These are phyloP conservation scores for Linum usitatissimum DNA, from an alignment of 345 rosid genomes.

Conservation along the genomic window DNA sequence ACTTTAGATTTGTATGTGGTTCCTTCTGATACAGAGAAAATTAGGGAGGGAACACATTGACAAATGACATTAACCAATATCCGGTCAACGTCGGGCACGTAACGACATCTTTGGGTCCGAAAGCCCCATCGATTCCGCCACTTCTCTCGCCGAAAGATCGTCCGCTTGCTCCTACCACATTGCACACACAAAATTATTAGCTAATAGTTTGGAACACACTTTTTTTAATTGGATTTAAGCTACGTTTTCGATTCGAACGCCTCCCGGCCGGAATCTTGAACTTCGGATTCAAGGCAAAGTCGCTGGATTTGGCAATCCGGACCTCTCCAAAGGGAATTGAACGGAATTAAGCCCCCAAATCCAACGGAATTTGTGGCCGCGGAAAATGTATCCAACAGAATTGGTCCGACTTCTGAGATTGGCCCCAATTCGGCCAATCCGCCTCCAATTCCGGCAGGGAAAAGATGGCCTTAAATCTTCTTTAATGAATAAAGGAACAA, in stretches of 20 bases:
- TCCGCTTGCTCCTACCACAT: constrained; percentile 68
- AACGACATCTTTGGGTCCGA: constrained; percentile 39
- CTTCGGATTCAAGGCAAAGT: too few species aligned
- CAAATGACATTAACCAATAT: background rate
- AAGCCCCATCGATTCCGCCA: constrained; percentile 67
- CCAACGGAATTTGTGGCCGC: too few species aligned
- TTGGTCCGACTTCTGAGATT: too few species aligned
- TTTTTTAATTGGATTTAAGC: background rate
- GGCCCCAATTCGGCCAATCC: too few species aligned
- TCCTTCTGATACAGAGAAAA: background rate
- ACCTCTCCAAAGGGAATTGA: too few species aligned
- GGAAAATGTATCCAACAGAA: too few species aligned
- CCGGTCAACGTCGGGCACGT: background rate
- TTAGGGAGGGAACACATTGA: background rate
- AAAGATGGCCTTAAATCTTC: too few species aligned
- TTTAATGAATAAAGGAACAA: background rate
- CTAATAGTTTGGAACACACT: constrained; percentile 1
- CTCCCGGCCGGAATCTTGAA: too few species aligned
- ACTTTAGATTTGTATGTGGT: background rate
- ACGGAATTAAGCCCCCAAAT: too few species aligned
- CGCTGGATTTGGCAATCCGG: too few species aligned
- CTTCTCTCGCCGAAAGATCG: constrained; percentile 49
- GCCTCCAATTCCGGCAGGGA: too few species aligned
- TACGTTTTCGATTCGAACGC: too few species aligned
- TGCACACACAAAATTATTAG: background rate